Evolutionary conservation across 2,329 filamentous ascomycete genomes (phyloP).

Genomic region (Penicillium brasilianum): DNA sequence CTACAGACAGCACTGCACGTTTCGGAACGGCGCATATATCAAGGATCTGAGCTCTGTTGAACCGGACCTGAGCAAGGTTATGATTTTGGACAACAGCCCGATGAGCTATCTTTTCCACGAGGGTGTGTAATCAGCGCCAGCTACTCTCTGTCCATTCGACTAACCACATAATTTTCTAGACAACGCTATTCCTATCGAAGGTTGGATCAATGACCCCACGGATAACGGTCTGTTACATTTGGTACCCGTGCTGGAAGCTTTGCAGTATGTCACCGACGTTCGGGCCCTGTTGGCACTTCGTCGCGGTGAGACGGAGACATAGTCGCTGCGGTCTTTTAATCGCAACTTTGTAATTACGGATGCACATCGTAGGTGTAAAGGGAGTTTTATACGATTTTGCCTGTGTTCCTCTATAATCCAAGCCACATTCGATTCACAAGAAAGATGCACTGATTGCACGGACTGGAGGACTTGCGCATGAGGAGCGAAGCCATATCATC

Average conservation of each 20-base stretch:
- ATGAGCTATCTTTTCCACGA: conserved; percentile 98
- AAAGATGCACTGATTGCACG: conserved; percentile 13
- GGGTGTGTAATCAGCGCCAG: conserved; percentile 63
- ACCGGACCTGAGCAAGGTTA: conserved; percentile 94
- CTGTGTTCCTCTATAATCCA: conserved; percentile 18
- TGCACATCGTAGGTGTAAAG: conserved; percentile 28
- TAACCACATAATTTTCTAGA: conserved; percentile 60
- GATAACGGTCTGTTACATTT: conserved; percentile 94
- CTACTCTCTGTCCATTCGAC: conserved; percentile 3
- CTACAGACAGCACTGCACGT: conserved; percentile 97
- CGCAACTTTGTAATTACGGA: conserved; percentile 21
- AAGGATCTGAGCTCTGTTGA: conserved; percentile 96
- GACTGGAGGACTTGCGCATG: conserved; percentile 15
- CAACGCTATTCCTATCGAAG: conserved; percentile 98
- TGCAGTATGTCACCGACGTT: conserved; percentile 97
- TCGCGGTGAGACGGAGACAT: conserved; percentile 70
- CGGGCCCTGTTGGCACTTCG: conserved; percentile 85
- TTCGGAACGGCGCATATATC: conserved; percentile 94
- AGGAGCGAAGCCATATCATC: conserved; percentile 16
- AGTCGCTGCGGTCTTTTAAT: conserved; percentile 12
- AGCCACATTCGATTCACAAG: conserved; percentile 4
- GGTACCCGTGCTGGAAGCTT: conserved; percentile 86
- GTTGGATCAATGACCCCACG: conserved; percentile 98
- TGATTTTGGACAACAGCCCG: conserved; percentile 98
- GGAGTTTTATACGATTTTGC: conserved; percentile 23